Evolutionary conservation across 169 alveolate genomes (phyloP).

Genomic region (Cystoisospora suis): DNA sequence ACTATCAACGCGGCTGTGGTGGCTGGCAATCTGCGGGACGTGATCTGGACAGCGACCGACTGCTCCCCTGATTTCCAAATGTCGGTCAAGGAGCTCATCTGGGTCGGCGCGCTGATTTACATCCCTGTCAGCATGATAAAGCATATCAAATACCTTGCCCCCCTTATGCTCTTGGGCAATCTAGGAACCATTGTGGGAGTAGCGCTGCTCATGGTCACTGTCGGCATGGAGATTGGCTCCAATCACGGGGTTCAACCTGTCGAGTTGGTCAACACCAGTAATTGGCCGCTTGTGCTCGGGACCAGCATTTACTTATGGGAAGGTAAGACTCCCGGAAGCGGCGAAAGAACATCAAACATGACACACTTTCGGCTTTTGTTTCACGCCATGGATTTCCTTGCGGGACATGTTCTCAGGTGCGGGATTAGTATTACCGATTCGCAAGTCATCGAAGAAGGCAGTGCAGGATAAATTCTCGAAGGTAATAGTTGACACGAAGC

Average conservation of each 20-base stretch:
- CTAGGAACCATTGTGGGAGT: background rate
- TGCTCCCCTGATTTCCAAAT: background rate
- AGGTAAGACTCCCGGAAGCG: background rate
- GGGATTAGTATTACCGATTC: conserved; percentile 26
- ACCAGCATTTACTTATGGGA: conserved; percentile 32
- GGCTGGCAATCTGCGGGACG: conserved; percentile 14
- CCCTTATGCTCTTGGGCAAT: conserved; percentile 16
- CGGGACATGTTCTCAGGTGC: background rate
- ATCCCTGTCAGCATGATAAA: background rate
- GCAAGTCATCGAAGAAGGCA: background rate
- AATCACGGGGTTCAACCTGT: background rate
- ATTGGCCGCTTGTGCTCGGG: conserved; percentile 44
- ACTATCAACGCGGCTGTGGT: background rate
- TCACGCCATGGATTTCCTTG: background rate
- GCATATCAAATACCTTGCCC: conserved; percentile 32
- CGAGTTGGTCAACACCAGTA: background rate
- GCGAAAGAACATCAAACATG: background rate
- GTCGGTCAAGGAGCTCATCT: background rate
- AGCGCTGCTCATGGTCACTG: background rate
- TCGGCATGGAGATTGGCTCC: conserved; percentile 25
- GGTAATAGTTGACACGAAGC: background rate
- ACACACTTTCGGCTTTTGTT: background rate
- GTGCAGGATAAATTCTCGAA: conserved; percentile 18
- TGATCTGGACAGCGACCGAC: background rate
- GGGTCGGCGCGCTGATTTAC: background rate